Conservation (phyloP, 495 filamentous ascomycete genomes). For the Neurospora cerealis region DNA sequence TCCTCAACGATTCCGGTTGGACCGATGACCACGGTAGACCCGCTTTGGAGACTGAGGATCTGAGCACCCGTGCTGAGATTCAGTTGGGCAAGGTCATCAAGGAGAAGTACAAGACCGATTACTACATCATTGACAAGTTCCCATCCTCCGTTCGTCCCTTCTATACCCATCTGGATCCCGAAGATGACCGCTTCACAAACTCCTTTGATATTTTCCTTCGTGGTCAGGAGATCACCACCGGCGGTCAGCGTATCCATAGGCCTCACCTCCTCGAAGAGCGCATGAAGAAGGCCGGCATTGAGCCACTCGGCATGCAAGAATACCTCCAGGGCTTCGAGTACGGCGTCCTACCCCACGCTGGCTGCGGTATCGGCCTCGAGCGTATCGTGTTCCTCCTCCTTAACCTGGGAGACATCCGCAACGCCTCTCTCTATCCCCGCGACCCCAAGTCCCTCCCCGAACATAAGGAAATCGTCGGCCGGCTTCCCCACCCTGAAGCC, state of each 20-base stretch:
- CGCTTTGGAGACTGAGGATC: constrained; percentile 61
- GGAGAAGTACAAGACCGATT: constrained; percentile 80
- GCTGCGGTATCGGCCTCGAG: constrained; percentile 84
- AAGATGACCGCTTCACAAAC: constrained; percentile 65
- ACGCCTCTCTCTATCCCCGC: constrained; percentile 73
- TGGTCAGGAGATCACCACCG: constrained; percentile 85
- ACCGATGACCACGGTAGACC: constrained; percentile 61
- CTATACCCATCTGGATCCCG: constrained; percentile 84
- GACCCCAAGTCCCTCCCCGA: constrained; percentile 73
- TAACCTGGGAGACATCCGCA: constrained; percentile 77
- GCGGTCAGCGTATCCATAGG: constrained; percentile 87
- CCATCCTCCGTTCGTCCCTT: constrained; percentile 76
- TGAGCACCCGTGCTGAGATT: constrained; percentile 81
- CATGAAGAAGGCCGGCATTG: constrained; percentile 65
- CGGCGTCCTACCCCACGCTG: constrained; percentile 82
- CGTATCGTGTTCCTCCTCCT: constrained; percentile 77
- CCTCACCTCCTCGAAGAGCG: constrained; percentile 61
- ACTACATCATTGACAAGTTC: constrained; percentile 94
- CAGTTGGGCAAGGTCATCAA: constrained; percentile 72
- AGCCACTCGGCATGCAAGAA: constrained; percentile 69
- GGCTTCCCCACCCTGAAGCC: constrained; percentile 67
- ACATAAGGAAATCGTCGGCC: constrained; percentile 30
- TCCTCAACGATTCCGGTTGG: constrained; percentile 78
- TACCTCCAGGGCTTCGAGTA: constrained; percentile 83
- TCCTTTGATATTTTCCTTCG: constrained; percentile 95